Base-by-base conservation (phyloP, 257 asterid species). In the Paraleonurus japonicus region DNA sequence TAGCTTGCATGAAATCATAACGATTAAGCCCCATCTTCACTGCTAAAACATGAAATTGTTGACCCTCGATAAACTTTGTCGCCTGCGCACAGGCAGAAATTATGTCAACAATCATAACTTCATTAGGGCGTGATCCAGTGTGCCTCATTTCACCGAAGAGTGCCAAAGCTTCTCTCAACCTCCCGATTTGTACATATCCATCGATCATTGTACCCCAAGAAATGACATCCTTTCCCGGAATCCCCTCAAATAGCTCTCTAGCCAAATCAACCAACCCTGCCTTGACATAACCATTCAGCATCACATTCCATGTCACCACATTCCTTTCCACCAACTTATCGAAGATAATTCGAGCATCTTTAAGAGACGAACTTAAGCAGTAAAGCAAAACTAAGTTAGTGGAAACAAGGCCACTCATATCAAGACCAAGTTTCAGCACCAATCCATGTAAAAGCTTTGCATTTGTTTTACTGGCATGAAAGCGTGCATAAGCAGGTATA, bases 161-260 rank as follows among this genome's bases (percentile, higher is more conserved):
- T 9, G 35, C 61, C 59, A 94, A 63, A 62, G 95, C 96, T 33
- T 91, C 96, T 19, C 39, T 69, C 85, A 87, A 64, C 76, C 86
- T 83, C 61, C 90, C 86, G 3, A 35, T 79, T 77, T 85, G 92
- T 68, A 89, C 74, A 58, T 83, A 91, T 67, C 97, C 87, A 81
- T 85, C 95, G 54, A 94, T 81, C 50, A 94, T 75, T 0, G 97
- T 91, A 50, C 97, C 97, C 99, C 97, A 94, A 58, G 99, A 87
- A 73, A 91, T 87, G 47, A 89, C 93, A 75, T 94, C 96, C 70
- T 81, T 89, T 32, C 19, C 83, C 5, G 78, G 87, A 57, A 91
- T 84, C 48, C n/a, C 78, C 67, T 85, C 88, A 73, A 94, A 94
- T 61, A 91, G 30, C 43, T 86, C 83, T 74, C 81, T 79, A 12